Evolutionary conservation across 495 filamentous ascomycete species (phyloP).

Genomic region (Hyaloscypha hepaticicola): DNA sequence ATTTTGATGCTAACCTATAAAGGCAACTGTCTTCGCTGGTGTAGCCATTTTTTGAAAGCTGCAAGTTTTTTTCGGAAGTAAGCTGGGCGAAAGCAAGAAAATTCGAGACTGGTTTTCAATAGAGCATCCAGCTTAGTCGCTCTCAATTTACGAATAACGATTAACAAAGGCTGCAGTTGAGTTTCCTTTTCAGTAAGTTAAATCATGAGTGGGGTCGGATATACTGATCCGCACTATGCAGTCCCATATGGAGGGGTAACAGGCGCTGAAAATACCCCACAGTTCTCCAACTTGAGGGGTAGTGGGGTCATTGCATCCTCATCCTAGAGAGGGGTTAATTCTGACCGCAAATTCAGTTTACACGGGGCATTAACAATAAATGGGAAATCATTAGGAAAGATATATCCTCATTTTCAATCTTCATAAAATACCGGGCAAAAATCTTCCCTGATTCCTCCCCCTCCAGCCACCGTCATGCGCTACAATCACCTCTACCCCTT

Average conservation of each 20-base stretch:
- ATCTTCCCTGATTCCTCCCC: background rate
- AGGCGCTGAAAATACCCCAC: background rate
- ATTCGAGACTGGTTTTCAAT: background rate
- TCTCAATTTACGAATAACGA: background rate
- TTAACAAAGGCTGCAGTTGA: background rate
- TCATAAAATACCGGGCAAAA: background rate
- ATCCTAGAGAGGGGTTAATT: too few species aligned
- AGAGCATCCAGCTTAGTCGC: background rate
- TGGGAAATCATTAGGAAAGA: background rate
- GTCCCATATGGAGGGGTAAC: background rate
- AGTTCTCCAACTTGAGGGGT: background rate
- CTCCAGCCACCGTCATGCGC: constrained; percentile 13
- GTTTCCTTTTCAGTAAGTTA: background rate
- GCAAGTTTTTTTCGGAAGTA: background rate
- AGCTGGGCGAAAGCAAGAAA: background rate
- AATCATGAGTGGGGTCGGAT: background rate
- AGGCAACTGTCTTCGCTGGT: background rate
- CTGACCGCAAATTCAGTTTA: too few species aligned
- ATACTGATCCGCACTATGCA: background rate
- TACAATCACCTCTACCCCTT: constrained; percentile 8
- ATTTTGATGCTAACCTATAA: background rate
- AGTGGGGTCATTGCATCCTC: background rate
- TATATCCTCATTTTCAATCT: background rate
- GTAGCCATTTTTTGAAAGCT: background rate
- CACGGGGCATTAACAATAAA: too few species aligned